These are phyloP conservation scores for Xerocomus potaroensis DNA, from an alignment of 768 basidiomycete genomes.

Conservation along the genomic window DNA sequence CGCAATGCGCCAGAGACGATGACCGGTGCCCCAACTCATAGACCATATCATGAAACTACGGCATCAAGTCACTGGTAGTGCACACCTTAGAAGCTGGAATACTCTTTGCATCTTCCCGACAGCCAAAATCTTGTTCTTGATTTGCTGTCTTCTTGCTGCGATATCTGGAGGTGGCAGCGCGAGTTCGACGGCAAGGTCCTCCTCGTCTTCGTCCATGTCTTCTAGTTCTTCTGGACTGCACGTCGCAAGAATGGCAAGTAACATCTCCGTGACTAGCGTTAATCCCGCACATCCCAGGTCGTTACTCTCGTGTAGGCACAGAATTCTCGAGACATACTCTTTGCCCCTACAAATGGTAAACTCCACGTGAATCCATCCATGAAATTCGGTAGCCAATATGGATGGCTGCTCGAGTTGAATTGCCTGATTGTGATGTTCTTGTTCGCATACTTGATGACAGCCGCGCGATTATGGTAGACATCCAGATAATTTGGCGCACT, in stretches of 20 bases:
- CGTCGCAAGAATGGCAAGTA: slow-evolving; percentile 89
- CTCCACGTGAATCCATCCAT: slow-evolving; percentile 99
- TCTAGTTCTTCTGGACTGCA: slow-evolving; percentile 93
- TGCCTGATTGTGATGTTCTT: slow-evolving; percentile 96
- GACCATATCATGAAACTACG: not conserved
- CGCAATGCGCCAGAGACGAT: not conserved
- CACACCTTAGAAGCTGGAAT: slow-evolving; percentile 81
- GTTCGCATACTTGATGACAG: slow-evolving; percentile 95
- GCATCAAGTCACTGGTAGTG: not conserved
- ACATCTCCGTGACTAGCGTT: slow-evolving; percentile 87
- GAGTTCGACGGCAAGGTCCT: slow-evolving; percentile 26
- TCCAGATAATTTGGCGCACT: slow-evolving; percentile 97
- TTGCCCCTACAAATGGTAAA: slow-evolving; percentile 94
- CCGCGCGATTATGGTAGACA: slow-evolving; percentile 95
- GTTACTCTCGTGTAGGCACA: not conserved
- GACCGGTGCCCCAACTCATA: not conserved
- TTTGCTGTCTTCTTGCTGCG: slow-evolving; percentile 61
- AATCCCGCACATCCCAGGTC: not conserved
- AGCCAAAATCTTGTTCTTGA: slow-evolving; percentile 92
- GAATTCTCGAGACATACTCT: slow-evolving; percentile 71
- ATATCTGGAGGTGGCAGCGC: slow-evolving; percentile 38
- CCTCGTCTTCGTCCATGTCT: slow-evolving; percentile 49
- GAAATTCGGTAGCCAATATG: slow-evolving; percentile 97
- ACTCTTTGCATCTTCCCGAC: slow-evolving; percentile 90
- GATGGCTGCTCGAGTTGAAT: slow-evolving; percentile 75